Conservation (phyloP, 768 basidiomycete genomes). For the Clathrus columnatus region DNA sequence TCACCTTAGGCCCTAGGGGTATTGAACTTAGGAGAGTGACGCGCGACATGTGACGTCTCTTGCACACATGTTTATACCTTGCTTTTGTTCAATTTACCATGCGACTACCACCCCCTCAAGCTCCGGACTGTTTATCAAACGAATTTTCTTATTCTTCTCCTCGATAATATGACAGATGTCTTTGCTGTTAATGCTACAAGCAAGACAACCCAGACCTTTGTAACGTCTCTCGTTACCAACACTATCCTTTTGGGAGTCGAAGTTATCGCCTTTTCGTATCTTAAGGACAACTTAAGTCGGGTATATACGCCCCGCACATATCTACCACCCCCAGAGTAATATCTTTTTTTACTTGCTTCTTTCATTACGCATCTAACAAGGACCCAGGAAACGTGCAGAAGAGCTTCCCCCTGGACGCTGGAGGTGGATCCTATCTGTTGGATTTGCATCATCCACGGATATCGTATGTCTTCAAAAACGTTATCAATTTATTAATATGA, state of each 20-base stretch:
- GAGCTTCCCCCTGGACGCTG: conserved; percentile 37
- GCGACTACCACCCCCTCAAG: not conserved
- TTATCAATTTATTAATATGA: not conserved
- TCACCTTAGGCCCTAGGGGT: no score
- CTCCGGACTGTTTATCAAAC: not conserved
- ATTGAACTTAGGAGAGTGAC: no score
- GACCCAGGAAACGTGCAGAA: conserved; percentile 34
- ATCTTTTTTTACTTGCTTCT: conserved; percentile 5
- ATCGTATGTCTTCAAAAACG: conserved; percentile 28
- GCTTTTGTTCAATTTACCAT: no score
- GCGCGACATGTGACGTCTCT: no score
- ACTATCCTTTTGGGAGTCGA: conserved; percentile 35
- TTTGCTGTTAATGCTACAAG: conserved; percentile 8
- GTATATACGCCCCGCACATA: conserved; percentile 58
- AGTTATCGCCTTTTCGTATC: conserved; percentile 45
- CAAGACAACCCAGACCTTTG: conserved; percentile 39
- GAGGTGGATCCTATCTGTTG: conserved; percentile 44
- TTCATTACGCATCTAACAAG: not conserved
- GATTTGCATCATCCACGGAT: conserved; percentile 33
- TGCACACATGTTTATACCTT: no score
- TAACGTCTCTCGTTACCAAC: conserved; percentile 55
- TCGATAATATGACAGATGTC: conserved; percentile 4
- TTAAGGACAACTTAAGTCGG: conserved; percentile 46
- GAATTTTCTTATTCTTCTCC: not conserved
- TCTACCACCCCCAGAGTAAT: conserved; percentile 48